Evolutionary conservation across 352 stramenopile species (phyloP), one percentile per base, ranked within the genome.

Genomic region (Halophytophthora batemanensis): DNA sequence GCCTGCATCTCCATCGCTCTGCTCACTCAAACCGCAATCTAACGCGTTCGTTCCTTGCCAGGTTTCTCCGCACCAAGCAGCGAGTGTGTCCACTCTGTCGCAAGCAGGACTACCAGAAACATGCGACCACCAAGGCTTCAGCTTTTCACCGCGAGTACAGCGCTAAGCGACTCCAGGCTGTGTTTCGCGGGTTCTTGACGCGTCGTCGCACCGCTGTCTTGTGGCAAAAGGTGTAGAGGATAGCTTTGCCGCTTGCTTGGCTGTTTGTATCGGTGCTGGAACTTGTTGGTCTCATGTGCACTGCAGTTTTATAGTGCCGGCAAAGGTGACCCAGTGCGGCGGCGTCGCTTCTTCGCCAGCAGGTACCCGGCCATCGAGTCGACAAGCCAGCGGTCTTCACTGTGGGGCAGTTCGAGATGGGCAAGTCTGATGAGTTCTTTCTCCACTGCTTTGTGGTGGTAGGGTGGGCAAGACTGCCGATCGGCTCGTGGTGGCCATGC

Each of bases 71-170:
- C 15, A 86, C 77, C 6, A 88, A 77, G 12, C 76, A 88, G 49
- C 81, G 71, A 21, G 83, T 91, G 36, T 95, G 85, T 63, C 85
- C 85, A 2, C 63, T 95, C 15, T 95, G 85, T 34, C 76, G 82
- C 14, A 93, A 95, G 47, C 72, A 87, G 18, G 77, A 93, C 38
- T 95, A 93, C 41, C 69, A 93, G 53, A 93, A 92, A 43, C 60
- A 69, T n/a, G 46, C 56, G 17, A 90, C 83, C 2, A 69, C 53
- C 0, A 69, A 77, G 25, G 82, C 74, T 0, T 76, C 79, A 4
- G 59, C 40, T 35, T 53, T 71, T 6, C 71, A 88, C 50, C 73
- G 76, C 15, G 62, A 87, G 36, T 28, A 53, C 5, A 90, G 78
- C 35, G 81, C 77, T 4, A 63, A 64, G 3, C 47, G 52, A 25